phyloP scores from a whole-genome alignment of 1,139 yeast species.

The Pneumocystis jirovecii region DNA sequence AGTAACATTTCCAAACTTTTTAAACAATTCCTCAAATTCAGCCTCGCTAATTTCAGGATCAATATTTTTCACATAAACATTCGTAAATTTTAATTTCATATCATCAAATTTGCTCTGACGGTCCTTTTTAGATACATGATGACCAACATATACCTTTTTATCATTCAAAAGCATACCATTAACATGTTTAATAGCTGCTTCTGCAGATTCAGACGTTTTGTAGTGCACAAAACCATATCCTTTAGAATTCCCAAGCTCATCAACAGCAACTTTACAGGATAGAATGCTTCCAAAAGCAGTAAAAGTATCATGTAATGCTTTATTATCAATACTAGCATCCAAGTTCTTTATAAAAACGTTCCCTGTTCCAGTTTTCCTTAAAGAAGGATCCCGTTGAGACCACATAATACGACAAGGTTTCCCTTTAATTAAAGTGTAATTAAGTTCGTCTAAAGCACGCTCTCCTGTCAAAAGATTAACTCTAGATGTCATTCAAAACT shows the following conservation, averaged over 20 bases:
- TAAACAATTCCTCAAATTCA: slow-evolving; percentile 51
- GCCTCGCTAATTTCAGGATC: slow-evolving; percentile 56
- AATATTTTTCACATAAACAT: slow-evolving; percentile 86
- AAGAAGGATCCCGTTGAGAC: slow-evolving; percentile 98
- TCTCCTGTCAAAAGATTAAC: slow-evolving; percentile 25
- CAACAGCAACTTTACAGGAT: slow-evolving; percentile 96
- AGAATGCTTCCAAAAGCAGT: slow-evolving; percentile 91
- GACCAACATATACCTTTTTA: slow-evolving; percentile 91
- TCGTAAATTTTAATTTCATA: slow-evolving; percentile 86
- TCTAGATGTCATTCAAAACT: background rate
- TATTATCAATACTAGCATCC: slow-evolving; percentile 97
- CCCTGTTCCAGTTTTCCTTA: slow-evolving; percentile 92
- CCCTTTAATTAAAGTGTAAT: slow-evolving; percentile 87
- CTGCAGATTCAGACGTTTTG: slow-evolving; percentile 85
- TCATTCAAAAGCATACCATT: slow-evolving; percentile 98
- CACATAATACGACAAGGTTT: slow-evolving; percentile 99
- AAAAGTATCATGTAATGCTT: slow-evolving; percentile 95
- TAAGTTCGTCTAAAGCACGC: slow-evolving; percentile 87
- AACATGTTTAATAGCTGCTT: slow-evolving; percentile 90
- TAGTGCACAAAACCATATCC: slow-evolving; percentile 98
- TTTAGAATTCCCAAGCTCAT: slow-evolving; percentile 78
- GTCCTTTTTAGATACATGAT: slow-evolving; percentile 83
- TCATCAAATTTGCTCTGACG: slow-evolving; percentile 91
- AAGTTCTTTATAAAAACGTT: slow-evolving; percentile 96
- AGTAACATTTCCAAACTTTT: slow-evolving; percentile 64